Evolutionary conservation across 768 basidiomycete species (phyloP).

Genomic region (Phaffia australis): DNA sequence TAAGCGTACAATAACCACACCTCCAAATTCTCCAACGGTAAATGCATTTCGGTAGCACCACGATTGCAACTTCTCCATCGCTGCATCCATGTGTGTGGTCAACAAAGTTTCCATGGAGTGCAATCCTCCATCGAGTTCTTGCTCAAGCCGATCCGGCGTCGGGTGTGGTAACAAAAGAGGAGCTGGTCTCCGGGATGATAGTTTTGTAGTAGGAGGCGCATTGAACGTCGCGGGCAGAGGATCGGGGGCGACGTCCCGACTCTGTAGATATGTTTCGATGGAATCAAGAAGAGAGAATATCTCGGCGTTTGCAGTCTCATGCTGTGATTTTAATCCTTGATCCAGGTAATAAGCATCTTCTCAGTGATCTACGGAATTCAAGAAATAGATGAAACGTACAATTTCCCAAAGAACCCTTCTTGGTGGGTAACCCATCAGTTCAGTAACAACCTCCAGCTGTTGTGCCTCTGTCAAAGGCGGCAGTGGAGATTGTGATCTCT

Average conservation of each 20-base stretch:
- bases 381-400: not conserved
- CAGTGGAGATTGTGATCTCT: not conserved
- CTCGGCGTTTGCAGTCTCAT: slow-evolving; percentile 25
- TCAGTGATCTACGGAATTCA: not conserved
- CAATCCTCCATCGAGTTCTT: slow-evolving; percentile 19
- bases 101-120: slow-evolving; percentile 21
- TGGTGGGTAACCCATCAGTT: slow-evolving; percentile 21
- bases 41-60: slow-evolving; percentile 24
- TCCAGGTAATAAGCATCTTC: not conserved
- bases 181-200: not conserved
- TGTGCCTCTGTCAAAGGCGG: slow-evolving; percentile 12
- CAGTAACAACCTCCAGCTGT: slow-evolving; percentile 24
- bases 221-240: slow-evolving; percentile 1
- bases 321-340: not conserved
- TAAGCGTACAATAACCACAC: slow-evolving; percentile 19
- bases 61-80: slow-evolving; percentile 16
- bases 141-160: slow-evolving; percentile 15
- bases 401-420: slow-evolving; percentile 24
- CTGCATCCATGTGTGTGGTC: slow-evolving; percentile 21
- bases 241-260: not conserved
- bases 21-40: slow-evolving; percentile 20
- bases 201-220: not conserved
- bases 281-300: slow-evolving; percentile 21
- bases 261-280: slow-evolving; percentile 16
- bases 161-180: not conserved